A percentile compares a stretch with the other conserved stretches of the same genome.
phyloP scores from a whole-genome alignment of 2,329 filamentous ascomycete genomes.

The Cordyceps javanica region DNA sequence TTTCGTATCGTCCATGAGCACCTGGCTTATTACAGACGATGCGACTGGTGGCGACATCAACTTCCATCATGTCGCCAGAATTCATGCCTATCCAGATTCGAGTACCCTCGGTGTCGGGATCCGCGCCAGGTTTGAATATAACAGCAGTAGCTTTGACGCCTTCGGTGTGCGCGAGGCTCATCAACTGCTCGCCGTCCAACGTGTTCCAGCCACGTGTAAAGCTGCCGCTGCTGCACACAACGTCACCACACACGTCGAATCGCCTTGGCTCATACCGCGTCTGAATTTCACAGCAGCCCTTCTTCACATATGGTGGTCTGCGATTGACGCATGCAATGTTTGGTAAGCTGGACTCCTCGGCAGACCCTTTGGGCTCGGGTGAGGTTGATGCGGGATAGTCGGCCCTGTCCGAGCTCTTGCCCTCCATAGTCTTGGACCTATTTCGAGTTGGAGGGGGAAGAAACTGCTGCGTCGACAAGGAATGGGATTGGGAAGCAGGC shows the following conservation, averaged over 20 bases:
- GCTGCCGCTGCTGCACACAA: conserved; percentile 79
- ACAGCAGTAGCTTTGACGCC: conserved; percentile 75
- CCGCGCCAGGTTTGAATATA: conserved; percentile 74
- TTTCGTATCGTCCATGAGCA: conserved; percentile 71
- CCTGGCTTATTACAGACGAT: conserved; percentile 62
- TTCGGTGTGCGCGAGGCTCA: conserved; percentile 80
- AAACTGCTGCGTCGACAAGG: conserved; percentile 21
- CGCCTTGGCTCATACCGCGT: conserved; percentile 83
- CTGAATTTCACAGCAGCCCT: conserved; percentile 67
- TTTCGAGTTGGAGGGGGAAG: conserved; percentile 26
- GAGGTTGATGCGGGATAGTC: conserved; percentile 15
- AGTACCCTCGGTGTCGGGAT: conserved; percentile 73
- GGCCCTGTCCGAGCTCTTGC: conserved; percentile 22
- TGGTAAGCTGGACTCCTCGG: conserved; percentile 62
- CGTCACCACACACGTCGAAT: conserved; percentile 82
- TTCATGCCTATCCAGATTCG: conserved; percentile 88
- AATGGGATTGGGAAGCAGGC: conserved; percentile 11
- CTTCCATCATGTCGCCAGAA: conserved; percentile 79
- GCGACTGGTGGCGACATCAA: conserved; percentile 70
- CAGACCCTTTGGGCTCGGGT: conserved; percentile 37
- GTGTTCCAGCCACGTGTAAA: conserved; percentile 87
- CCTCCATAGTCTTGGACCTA: conserved; percentile 34
- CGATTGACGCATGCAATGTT: conserved; percentile 81
- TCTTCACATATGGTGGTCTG: conserved; percentile 68
- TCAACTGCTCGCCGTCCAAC: conserved; percentile 69